These are phyloP conservation scores for Eucalyptus sp. DNA, from an alignment of 345 rosid genomes.

Conservation along the genomic window DNA sequence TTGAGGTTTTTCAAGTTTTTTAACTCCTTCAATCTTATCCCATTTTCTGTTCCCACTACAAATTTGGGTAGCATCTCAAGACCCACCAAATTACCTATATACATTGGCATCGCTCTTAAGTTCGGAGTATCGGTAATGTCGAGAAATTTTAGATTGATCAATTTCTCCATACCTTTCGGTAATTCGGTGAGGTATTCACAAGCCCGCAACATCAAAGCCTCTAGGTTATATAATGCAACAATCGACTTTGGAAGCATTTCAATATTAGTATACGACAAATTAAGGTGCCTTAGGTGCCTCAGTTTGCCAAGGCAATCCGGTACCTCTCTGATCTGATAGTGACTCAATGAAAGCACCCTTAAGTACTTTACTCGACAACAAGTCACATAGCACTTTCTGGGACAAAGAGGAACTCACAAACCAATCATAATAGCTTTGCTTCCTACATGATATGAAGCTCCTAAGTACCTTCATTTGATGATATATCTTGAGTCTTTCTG, in stretches of 20 bases:
- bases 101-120: background rate
- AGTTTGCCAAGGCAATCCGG: background rate
- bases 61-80: background rate
- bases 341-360: fast-evolving
- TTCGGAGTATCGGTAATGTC: background rate
- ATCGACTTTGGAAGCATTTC: background rate
- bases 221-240: background rate
- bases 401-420: too few species aligned
- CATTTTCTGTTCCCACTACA: background rate
- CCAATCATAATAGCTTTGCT: too few species aligned
- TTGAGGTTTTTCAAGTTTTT: fast-evolving
- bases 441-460: too few species aligned
- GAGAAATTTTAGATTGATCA: background rate
- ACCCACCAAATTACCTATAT: background rate
- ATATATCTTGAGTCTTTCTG: background rate
- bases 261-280: fast-evolving
- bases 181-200: fast-evolving
- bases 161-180: background rate
- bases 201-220: background rate
- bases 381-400: background rate
- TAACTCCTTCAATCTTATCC: background rate
- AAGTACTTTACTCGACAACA: background rate
- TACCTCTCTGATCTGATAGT: fast-evolving
- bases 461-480: background rate
- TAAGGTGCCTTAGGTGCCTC: background rate